A percentile compares a stretch with the other conserved stretches of the same genome.
Conservation (phyloP, 495 filamentous ascomycete species). For the Penicillium salamii region DNA sequence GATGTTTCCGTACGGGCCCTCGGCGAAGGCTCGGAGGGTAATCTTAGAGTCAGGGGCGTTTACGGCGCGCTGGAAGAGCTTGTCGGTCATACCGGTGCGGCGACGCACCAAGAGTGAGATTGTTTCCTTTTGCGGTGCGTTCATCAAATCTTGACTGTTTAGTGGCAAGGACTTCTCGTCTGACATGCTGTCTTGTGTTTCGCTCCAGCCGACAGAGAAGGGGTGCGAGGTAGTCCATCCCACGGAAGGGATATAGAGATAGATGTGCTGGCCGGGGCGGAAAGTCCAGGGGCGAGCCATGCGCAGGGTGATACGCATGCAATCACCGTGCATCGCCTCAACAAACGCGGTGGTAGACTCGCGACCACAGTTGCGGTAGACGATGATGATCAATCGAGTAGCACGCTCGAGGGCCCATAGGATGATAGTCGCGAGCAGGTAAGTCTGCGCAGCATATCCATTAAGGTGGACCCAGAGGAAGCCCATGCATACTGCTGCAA, state of each 20-base stretch:
- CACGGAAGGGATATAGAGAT: constrained; percentile 75
- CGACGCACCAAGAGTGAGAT: constrained; percentile 80
- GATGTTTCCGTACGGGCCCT: constrained; percentile 85
- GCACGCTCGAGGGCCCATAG: constrained; percentile 78
- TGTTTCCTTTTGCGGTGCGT: constrained; percentile 47
- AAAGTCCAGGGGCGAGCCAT: constrained; percentile 74
- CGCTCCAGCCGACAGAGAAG: constrained; percentile 90
- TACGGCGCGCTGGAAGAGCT: constrained; percentile 64
- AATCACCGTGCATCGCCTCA: constrained; percentile 77
- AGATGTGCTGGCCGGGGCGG: constrained; percentile 82
- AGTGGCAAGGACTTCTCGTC: constrained; percentile 45
- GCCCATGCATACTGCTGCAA: constrained; percentile 60
- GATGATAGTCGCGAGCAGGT: constrained; percentile 63
- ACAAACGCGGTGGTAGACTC: constrained; percentile 68
- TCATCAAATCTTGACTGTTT: constrained; percentile 31
- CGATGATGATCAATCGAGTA: constrained; percentile 63
- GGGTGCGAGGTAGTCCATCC: constrained; percentile 86
- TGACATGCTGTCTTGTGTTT: constrained; percentile 29
- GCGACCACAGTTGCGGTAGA: constrained; percentile 65
- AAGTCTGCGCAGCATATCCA: constrained; percentile 60
- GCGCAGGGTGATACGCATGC: constrained; percentile 75
- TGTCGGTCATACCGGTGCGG: constrained; percentile 83
- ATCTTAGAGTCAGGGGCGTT: constrained; percentile 40
- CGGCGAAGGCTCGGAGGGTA: constrained; percentile 61
- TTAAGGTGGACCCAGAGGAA: constrained; percentile 72